These are phyloP conservation scores for Verticillium tricorpus DNA, from an alignment of 2,329 filamentous ascomycete genomes.

Conservation along the genomic window DNA sequence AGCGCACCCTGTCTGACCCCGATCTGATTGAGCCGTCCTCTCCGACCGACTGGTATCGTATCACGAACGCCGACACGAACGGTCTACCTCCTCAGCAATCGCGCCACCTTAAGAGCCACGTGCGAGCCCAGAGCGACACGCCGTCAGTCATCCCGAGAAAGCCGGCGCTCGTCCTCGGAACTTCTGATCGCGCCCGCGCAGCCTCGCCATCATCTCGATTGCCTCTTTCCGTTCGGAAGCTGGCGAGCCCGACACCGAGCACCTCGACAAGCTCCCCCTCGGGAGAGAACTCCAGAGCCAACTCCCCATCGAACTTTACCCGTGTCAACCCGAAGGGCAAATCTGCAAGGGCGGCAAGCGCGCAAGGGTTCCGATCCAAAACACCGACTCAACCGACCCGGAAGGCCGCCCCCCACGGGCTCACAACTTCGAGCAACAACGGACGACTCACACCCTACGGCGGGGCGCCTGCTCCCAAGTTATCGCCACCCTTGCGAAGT, in stretches of 20 bases:
- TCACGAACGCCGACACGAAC: constrained; percentile 3
- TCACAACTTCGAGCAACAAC: constrained; percentile 47
- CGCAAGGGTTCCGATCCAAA: constrained; percentile 37
- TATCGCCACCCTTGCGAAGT: constrained; percentile 75
- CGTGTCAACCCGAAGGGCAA: constrained; percentile 37
- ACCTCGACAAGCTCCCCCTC: constrained; percentile 29
- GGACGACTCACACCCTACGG: constrained; percentile 69
- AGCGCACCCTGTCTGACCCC: constrained; percentile 51
- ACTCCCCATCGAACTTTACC: constrained; percentile 46
- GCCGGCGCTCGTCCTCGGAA: constrained; percentile 21
- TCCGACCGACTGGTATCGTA: constrained; percentile 62
- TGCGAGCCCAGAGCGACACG: constrained; percentile 57
- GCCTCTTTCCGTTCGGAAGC: constrained; percentile 41
- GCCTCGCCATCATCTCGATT: constrained; percentile 34
- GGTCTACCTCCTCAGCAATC: constrained; percentile 6
- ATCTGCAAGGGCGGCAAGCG: constrained; percentile 26
- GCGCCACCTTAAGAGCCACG: constrained; percentile 26
- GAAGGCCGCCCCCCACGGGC: constrained; percentile 35
- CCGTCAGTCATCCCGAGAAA: constrained; percentile 25
- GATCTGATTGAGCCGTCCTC: constrained; percentile 54
- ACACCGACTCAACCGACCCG: constrained; percentile 35
- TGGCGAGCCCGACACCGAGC: constrained; percentile 13
- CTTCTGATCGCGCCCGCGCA: constrained; percentile 17
- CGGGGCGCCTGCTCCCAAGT: constrained; percentile 62
- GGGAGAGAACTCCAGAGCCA: constrained; percentile 41